Evolutionary conservation across 1,284 basidiomycete species (phyloP).

Genomic region (Bondarzewia mesenterica): DNA sequence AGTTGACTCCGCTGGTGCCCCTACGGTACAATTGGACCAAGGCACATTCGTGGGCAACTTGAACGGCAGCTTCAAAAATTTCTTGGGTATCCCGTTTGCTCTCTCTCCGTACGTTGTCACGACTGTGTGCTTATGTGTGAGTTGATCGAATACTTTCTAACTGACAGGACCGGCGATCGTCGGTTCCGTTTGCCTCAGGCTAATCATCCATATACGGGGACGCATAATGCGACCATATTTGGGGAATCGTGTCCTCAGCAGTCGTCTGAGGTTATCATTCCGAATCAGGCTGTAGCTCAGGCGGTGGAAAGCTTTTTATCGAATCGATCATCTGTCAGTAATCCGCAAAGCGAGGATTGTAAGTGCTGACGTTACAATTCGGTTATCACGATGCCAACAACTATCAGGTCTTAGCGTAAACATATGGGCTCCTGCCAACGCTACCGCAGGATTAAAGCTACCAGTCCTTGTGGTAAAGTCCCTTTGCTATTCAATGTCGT

Average conservation of each 20-base stretch:
- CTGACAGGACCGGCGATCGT: conserved; percentile 25
- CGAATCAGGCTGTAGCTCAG: conserved; percentile 5
- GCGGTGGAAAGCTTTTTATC: neutral
- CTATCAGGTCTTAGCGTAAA: conserved; percentile 2
- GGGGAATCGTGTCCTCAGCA: conserved; percentile 47
- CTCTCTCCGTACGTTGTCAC: conserved; percentile 27
- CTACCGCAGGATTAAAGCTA: neutral
- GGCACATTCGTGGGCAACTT: conserved; percentile 19
- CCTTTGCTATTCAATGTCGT: neutral
- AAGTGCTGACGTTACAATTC: neutral
- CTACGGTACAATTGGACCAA: conserved; percentile 19
- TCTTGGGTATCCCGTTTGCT: conserved; percentile 31
- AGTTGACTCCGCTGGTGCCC: conserved; percentile 1
- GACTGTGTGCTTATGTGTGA: neutral
- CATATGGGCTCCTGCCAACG: neutral
- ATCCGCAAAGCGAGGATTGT: conserved; percentile 16
- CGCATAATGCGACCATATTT: conserved; percentile 30
- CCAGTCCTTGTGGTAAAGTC: conserved; percentile 3
- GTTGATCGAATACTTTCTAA: neutral
- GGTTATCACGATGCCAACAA: neutral
- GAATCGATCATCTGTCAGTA: neutral
- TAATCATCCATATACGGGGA: conserved; percentile 31
- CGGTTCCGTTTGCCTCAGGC: conserved; percentile 30
- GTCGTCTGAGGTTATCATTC: neutral
- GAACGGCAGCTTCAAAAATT: conserved; percentile 16